phyloP scores from a whole-genome alignment of 176 grass and related monocot species.

The Triticum monococcum region DNA sequence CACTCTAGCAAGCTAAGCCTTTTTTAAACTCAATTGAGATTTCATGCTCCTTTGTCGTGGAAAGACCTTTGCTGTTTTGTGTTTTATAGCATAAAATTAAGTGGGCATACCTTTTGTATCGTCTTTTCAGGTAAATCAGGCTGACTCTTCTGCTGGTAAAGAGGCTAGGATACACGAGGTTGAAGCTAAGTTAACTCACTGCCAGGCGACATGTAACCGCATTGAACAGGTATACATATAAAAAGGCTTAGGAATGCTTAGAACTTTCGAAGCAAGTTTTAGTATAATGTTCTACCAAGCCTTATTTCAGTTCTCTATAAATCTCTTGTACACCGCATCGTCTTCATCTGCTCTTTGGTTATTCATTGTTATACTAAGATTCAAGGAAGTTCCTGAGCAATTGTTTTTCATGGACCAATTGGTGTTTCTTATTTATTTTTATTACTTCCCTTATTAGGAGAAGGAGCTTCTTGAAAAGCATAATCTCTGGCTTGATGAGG shows the following conservation, averaged over 20 bases:
- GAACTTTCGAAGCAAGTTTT: constrained; percentile 9
- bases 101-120: not conserved
- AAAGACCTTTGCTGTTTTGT: not conserved
- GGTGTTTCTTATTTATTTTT: constrained; percentile 24
- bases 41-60: not conserved
- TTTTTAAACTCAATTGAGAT: not conserved
- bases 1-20: not conserved
- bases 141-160: constrained; percentile 61
- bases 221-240: constrained; percentile 61
- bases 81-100: not conserved
- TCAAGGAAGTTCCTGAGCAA: not conserved
- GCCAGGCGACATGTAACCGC: constrained; percentile 70
- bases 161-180: constrained; percentile 69
- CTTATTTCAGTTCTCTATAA: not conserved
- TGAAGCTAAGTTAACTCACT: constrained; percentile 71
- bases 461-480: constrained; percentile 85
- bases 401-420: not conserved
- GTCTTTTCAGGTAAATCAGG: constrained; percentile 63
- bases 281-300: constrained; percentile 12
- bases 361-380: constrained; percentile 19
- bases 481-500: constrained; percentile 82
- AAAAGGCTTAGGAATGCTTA: not conserved
- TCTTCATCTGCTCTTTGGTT: not conserved
- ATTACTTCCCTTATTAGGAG: constrained; percentile 55
- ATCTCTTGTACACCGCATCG: not conserved